A percentile compares a stretch with the other conserved stretches of the same genome.
phyloP scores from a whole-genome alignment of 1,139 yeast genomes.

The Pichia sp. region DNA sequence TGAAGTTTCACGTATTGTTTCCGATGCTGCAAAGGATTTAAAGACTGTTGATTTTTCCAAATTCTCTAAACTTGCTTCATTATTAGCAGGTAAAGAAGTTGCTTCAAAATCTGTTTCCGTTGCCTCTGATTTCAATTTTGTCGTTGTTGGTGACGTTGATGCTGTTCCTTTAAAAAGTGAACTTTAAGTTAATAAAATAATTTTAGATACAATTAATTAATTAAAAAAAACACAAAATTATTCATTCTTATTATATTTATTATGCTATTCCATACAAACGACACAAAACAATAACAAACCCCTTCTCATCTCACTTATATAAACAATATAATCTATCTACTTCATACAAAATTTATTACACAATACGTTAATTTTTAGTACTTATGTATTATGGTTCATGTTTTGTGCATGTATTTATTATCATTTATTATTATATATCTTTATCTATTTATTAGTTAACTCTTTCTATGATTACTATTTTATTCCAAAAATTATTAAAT shows the following conservation, averaged over 20 bases:
- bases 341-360: neutral
- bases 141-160: constrained; percentile 86
- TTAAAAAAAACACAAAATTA: neutral
- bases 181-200: constrained; percentile 40
- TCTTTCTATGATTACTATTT: neutral
- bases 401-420: constrained; percentile 14
- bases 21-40: constrained; percentile 43
- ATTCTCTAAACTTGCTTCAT: constrained; percentile 22
- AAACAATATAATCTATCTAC: neutral
- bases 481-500: neutral
- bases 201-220: neutral
- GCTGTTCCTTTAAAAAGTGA: constrained; percentile 87
- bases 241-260: neutral
- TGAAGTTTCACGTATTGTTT: constrained; percentile 53
- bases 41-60: constrained; percentile 32
- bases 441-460: constrained; percentile 4
- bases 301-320: neutral
- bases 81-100: constrained; percentile 43
- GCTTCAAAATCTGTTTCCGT: constrained; percentile 45
- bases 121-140: constrained; percentile 60
- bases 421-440: constrained; percentile 2
- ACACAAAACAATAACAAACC: neutral
- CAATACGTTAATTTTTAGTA: neutral
- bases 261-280: neutral
- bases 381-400: neutral